phyloP scores from a whole-genome alignment of 345 rosid genomes.

The Streptanthus diversifolius region DNA sequence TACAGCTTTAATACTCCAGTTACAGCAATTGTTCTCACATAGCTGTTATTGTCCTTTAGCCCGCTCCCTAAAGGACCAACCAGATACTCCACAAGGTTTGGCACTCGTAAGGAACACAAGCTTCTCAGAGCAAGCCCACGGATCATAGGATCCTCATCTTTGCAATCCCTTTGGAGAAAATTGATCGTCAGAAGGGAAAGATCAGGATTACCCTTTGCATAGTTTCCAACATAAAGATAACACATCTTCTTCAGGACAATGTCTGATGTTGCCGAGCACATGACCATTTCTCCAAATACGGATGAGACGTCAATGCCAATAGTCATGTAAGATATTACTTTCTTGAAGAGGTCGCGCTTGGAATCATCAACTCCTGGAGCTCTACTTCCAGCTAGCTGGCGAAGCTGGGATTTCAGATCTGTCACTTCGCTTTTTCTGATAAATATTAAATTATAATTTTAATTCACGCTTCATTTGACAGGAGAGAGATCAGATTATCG shows the following conservation, averaged over 20 bases:
- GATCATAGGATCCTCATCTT: slow-evolving; percentile 94
- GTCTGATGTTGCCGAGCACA: slow-evolving; percentile 98
- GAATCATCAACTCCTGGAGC: slow-evolving; percentile 95
- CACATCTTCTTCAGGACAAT: slow-evolving; percentile 99
- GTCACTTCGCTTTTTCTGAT: slow-evolving; percentile 91
- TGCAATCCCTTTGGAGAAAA: slow-evolving; percentile 96
- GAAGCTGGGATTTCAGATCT: slow-evolving; percentile 87
- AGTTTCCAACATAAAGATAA: slow-evolving; percentile 93
- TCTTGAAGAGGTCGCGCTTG: slow-evolving; percentile 90
- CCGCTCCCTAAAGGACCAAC: slow-evolving; percentile 90
- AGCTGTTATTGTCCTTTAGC: slow-evolving; percentile 73
- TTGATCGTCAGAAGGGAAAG: slow-evolving; percentile 87
- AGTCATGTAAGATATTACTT: slow-evolving; percentile 91
- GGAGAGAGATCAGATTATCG: slow-evolving; percentile 11
- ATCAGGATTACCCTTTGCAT: slow-evolving; percentile 94
- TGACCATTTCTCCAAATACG: slow-evolving; percentile 96
- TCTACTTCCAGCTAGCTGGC: slow-evolving; percentile 95
- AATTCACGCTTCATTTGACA: background rate
- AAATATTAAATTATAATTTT: background rate
- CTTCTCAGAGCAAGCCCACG: slow-evolving; percentile 94
- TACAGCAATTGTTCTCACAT: slow-evolving; percentile 87
- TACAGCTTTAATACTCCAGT: slow-evolving; percentile 85
- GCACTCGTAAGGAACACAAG: slow-evolving; percentile 78
- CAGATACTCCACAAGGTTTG: slow-evolving; percentile 92
- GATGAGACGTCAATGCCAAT: slow-evolving; percentile 92